Evolutionary conservation across 2,329 filamentous ascomycete species (phyloP).

Genomic region (Neonectria coccinea): DNA sequence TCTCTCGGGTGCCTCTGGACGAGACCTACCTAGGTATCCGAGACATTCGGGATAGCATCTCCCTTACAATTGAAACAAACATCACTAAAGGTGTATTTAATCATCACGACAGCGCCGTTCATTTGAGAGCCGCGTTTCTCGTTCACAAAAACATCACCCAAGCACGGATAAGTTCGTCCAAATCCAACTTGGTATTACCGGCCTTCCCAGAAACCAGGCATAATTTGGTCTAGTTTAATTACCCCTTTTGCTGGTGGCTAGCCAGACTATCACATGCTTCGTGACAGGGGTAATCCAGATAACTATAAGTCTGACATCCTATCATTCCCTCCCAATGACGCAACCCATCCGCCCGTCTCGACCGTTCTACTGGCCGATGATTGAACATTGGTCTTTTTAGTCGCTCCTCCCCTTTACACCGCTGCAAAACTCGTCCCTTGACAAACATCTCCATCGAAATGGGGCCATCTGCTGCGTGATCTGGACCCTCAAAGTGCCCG

Average conservation of each 20-base stretch:
- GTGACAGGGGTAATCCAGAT: conserved; percentile 14
- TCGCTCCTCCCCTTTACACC: conserved; percentile 24
- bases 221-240: conserved; percentile 3
- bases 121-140: neutral
- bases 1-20: neutral
- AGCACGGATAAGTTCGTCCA: neutral
- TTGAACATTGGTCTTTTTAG: conserved; percentile 9
- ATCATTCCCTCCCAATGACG: conserved; percentile 37
- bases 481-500: conserved; percentile 13
- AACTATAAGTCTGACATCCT: conserved; percentile 1
- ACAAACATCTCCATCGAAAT: conserved; percentile 26
- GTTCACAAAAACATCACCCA: too few species aligned
- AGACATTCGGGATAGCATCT: neutral
- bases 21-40: neutral
- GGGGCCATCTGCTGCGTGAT: conserved; percentile 28
- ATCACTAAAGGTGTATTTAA: neutral
- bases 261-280: conserved; percentile 28
- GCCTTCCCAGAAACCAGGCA: neutral
- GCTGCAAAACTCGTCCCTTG: conserved; percentile 16
- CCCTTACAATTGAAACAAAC: neutral
- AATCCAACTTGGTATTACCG: conserved; percentile 1
- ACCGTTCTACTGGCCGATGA: conserved; percentile 12
- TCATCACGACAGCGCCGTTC: neutral
- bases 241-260: conserved; percentile 20
- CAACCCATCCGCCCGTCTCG: conserved; percentile 29